phyloP scores from a whole-genome alignment of 345 rosid species.

The Syzygium aqueum region DNA sequence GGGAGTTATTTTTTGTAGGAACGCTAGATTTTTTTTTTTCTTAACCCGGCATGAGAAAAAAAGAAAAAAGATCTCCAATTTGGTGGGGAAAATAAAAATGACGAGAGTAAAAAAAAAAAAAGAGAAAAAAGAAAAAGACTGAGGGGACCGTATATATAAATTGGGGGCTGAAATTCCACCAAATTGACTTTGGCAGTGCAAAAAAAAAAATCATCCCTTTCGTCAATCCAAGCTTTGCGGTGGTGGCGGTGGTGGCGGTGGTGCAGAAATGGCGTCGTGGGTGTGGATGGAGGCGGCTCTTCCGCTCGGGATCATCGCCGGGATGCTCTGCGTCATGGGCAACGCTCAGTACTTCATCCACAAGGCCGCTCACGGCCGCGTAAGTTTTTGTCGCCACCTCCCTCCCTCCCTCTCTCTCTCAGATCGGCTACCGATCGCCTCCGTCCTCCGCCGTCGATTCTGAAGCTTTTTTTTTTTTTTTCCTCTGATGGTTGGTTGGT shows the following conservation, averaged over 20 bases:
- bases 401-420: not conserved
- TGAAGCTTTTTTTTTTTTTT: too few species aligned
- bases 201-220: not conserved
- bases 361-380: conserved; percentile 88
- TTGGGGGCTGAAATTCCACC: not conserved
- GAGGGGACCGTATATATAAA: not conserved
- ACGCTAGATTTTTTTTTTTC: not conserved
- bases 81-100: not conserved
- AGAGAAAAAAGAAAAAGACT: rapidly evolving
- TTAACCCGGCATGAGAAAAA: not conserved
- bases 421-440: not conserved
- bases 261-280: conserved; percentile 34
- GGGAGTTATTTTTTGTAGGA: not conserved
- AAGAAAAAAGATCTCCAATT: not conserved
- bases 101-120: not conserved
- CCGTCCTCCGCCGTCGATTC: not conserved
- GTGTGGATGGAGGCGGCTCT: conserved; percentile 71
- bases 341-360: conserved; percentile 87
- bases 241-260: not conserved
- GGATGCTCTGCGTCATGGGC: conserved; percentile 80
- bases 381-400: conserved; percentile 3
- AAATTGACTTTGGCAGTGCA: not conserved
- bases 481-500: too few species aligned
- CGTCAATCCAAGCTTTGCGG: not conserved
- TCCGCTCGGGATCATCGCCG: conserved; percentile 92